phyloP scores from a whole-genome alignment of 169 alveolate genomes.

The Eimeria mitis region DNA sequence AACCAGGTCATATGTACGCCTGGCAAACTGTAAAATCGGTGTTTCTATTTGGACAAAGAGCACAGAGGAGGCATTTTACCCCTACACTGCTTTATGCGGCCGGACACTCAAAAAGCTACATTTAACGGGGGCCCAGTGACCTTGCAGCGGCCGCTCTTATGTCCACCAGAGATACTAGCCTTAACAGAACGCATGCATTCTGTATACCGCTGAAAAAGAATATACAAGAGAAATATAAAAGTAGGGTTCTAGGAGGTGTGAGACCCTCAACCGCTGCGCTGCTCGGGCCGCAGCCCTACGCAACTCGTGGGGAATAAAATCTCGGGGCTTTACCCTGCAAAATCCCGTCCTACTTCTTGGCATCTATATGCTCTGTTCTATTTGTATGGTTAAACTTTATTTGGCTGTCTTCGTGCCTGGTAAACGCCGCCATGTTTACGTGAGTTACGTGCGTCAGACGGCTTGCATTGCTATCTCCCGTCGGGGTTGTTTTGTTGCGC shows the following conservation, averaged over 20 bases:
- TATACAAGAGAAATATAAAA: neutral
- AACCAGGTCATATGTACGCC: neutral
- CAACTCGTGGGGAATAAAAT: slow-evolving; percentile 31
- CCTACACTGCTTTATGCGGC: neutral
- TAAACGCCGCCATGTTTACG: neutral
- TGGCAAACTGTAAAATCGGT: neutral
- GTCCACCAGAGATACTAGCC: neutral
- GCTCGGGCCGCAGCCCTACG: slow-evolving; percentile 65
- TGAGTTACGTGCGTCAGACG: neutral
- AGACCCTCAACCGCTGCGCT: neutral
- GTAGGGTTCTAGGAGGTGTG: neutral
- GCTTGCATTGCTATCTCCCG: neutral
- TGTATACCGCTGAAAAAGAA: neutral
- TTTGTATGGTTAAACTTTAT: neutral
- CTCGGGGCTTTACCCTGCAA: slow-evolving; percentile 23
- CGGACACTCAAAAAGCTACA: neutral
- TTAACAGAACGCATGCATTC: neutral
- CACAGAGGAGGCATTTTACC: neutral
- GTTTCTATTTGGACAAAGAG: neutral
- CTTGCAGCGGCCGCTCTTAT: slow-evolving; percentile 26
- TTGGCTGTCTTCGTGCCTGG: neutral
- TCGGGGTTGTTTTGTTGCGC: neutral
- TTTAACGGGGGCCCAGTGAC: slow-evolving; percentile 38
- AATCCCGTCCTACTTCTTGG: neutral
- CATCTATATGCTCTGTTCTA: neutral